phyloP scores from a whole-genome alignment of 73 alveolate genomes.

The Vitrella brassicaformis region DNA sequence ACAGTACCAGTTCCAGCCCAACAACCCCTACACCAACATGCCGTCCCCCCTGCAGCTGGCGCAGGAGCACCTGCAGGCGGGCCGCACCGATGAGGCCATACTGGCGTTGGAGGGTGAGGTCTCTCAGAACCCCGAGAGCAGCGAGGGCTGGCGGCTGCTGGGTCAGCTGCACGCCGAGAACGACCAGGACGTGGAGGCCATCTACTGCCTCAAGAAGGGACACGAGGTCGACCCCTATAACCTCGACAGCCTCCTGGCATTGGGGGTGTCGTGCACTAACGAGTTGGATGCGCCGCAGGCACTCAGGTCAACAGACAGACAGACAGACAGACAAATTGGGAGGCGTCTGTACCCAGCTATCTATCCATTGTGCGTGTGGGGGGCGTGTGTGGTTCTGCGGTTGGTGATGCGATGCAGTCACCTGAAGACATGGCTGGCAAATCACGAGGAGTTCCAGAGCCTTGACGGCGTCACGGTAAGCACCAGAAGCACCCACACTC shows the following conservation, averaged over 20 bases:
- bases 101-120: constrained; percentile 52
- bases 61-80: constrained; percentile 35
- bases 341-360: too few species aligned
- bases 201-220: constrained; percentile 39
- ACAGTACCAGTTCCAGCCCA: too few species aligned
- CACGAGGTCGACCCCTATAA: constrained; percentile 56
- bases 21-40: too few species aligned
- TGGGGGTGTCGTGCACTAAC: constrained; percentile 73
- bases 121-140: constrained; percentile 41
- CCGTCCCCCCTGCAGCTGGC: too few species aligned
- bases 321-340: too few species aligned
- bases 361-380: too few species aligned
- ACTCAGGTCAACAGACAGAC: constrained; percentile 22
- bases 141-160: constrained; percentile 60
- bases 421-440: constrained; percentile 41
- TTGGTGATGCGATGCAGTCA: too few species aligned
- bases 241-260: constrained; percentile 56
- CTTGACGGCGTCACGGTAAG: constrained; percentile 42
- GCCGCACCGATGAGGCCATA: constrained; percentile 51
- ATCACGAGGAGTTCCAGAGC: constrained; percentile 50
- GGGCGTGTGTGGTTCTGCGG: too few species aligned
- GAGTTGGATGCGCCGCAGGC: constrained; percentile 62
- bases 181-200: constrained; percentile 58
- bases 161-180: constrained; percentile 64
- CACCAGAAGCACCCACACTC: too few species aligned